A percentile compares a stretch with the other conserved stretches of the same genome.
Evolutionary conservation across 495 filamentous ascomycete genomes (phyloP).

Genomic region (Hypoxylon rickii): DNA sequence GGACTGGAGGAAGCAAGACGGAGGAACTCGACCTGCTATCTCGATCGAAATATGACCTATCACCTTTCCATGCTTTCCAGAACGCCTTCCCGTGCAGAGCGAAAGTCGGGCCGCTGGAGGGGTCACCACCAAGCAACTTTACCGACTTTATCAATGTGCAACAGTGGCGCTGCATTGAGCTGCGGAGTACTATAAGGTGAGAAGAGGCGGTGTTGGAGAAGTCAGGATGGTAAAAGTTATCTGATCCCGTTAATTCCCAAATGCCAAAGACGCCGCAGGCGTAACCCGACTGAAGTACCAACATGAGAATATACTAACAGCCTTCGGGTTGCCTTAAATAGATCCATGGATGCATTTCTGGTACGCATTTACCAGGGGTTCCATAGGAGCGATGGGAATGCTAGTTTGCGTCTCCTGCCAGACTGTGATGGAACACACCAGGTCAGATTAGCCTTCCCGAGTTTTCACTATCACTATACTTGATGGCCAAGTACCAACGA

Average conservation of each 20-base stretch:
- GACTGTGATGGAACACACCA: too few species aligned
- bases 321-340: too few species aligned
- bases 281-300: too few species aligned
- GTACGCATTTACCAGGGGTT: too few species aligned
- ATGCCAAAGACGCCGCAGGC: too few species aligned
- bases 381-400: too few species aligned
- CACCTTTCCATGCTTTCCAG: not conserved
- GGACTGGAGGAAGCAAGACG: conserved; percentile 4
- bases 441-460: too few species aligned
- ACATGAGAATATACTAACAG: too few species aligned
- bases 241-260: too few species aligned
- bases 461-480: too few species aligned
- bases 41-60: conserved; percentile 3
- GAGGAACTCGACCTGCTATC: conserved; percentile 5
- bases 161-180: conserved; percentile 15
- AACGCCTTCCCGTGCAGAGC: not conserved
- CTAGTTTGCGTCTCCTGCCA: too few species aligned
- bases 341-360: too few species aligned
- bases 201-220: not conserved
- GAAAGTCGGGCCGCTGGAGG: conserved; percentile 3
- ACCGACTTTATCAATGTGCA: conserved; percentile 19
- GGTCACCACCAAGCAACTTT: conserved; percentile 7
- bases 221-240: conserved; percentile 1
- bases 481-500: not conserved
- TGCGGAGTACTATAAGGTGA: conserved; percentile 3